These are phyloP conservation scores for Fragilaria crotonensis DNA, from an alignment of 108 stramenopile genomes.

Conservation along the genomic window DNA sequence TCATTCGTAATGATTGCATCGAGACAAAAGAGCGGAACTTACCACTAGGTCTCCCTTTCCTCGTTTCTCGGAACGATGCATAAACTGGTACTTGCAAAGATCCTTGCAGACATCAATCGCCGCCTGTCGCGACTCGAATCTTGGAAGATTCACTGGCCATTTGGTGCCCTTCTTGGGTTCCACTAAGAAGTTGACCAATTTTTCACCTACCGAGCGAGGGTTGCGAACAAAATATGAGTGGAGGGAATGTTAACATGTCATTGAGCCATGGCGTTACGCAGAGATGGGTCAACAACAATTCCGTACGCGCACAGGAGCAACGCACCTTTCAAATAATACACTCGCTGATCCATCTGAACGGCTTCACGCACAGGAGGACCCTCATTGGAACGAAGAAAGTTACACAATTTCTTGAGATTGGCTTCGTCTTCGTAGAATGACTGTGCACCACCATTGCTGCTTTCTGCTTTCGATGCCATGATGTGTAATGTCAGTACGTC, in stretches of 20 bases:
- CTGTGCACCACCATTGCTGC: background rate
- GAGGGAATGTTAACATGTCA: background rate
- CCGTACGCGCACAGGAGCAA: background rate
- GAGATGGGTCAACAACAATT: background rate
- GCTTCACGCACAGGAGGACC: constrained; percentile 87
- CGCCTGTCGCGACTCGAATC: constrained; percentile 73
- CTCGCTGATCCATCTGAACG: constrained; percentile 91
- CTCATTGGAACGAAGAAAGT: constrained; percentile 71
- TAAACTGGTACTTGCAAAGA: constrained; percentile 73
- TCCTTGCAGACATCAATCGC: constrained; percentile 84
- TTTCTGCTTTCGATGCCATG: too few species aligned
- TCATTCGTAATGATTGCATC: background rate
- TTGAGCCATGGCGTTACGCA: too few species aligned
- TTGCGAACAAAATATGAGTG: background rate
- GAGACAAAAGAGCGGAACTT: constrained; percentile 12
- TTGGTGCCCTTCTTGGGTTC: constrained; percentile 89
- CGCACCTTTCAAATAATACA: constrained; percentile 96
- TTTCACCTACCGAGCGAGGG: constrained; percentile 63
- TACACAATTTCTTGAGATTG: constrained; percentile 77
- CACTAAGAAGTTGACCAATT: constrained; percentile 87
- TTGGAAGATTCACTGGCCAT: constrained; percentile 81
- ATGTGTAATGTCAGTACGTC: too few species aligned
- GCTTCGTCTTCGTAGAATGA: constrained; percentile 76
- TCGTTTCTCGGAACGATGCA: constrained; percentile 90
- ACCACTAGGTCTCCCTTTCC: constrained; percentile 87